These are phyloP conservation scores for Pseudogymnoascus pannorum DNA, from an alignment of 2,329 filamentous ascomycete genomes.

Conservation along the genomic window DNA sequence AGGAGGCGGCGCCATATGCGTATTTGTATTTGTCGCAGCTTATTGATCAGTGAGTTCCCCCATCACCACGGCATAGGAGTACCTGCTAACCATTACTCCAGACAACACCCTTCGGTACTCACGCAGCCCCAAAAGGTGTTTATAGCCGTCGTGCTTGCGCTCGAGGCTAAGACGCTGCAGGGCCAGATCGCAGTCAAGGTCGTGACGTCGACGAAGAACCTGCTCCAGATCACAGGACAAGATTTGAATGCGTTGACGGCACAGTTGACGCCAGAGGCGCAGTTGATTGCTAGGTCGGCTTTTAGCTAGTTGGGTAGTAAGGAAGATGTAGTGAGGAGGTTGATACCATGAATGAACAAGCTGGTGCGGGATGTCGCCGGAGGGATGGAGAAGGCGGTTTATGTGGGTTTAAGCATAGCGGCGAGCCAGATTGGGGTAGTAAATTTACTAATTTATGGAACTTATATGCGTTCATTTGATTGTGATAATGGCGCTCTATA, in stretches of 20 bases:
- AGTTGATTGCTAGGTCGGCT: conserved; percentile 70
- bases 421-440: background rate
- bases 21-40: conserved; percentile 87
- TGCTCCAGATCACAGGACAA: conserved; percentile 66
- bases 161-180: conserved; percentile 84
- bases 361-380: background rate
- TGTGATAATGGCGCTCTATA: background rate
- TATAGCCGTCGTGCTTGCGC: conserved; percentile 74
- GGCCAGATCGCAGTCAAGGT: conserved; percentile 74
- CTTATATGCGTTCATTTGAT: background rate
- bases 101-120: conserved; percentile 77
- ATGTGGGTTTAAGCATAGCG: conserved; percentile 5
- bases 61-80: background rate
- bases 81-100: conserved; percentile 37
- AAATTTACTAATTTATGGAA: conserved; percentile 6
- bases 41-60: conserved; percentile 77
- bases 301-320: conserved; percentile 50
- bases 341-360: conserved; percentile 9
- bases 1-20: conserved; percentile 93
- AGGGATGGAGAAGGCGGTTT: background rate
- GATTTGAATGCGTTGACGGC: conserved; percentile 70
- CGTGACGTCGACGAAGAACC: conserved; percentile 66
- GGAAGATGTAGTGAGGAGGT: no score
- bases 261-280: conserved; percentile 70
- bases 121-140: conserved; percentile 76